A percentile compares a stretch with the other conserved stretches of the same genome.
Conservation (phyloP, 257 asterid genomes). For the Avicennia marina region DNA sequence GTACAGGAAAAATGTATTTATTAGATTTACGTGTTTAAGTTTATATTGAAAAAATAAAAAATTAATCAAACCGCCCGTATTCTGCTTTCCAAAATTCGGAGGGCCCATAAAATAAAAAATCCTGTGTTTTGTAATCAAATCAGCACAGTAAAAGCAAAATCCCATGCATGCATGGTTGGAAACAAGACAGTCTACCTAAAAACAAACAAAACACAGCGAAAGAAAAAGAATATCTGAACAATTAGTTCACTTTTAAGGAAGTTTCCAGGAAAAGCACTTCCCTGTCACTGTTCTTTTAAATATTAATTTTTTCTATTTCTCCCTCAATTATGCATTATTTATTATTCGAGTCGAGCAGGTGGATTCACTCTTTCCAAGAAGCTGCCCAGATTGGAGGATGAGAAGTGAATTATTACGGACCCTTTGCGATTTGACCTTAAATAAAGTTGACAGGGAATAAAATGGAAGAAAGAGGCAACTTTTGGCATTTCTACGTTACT, state of each 20-base stretch:
- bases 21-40: too few relatives aligned
- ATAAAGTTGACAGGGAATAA: too few relatives aligned
- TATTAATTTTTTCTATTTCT: background rate
- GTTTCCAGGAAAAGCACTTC: constrained; percentile 2
- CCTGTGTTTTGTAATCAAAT: too few relatives aligned
- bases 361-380: constrained; percentile 16
- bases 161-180: background rate
- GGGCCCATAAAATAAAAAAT: constrained; percentile 27
- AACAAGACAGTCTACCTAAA: background rate
- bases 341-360: constrained; percentile 20
- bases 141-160: background rate
- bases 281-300: background rate
- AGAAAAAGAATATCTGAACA: background rate
- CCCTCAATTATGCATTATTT: background rate
- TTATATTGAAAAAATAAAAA: too few relatives aligned
- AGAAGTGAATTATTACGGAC: background rate
- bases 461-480: background rate
- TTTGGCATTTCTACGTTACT: background rate
- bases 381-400: constrained; percentile 12
- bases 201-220: too few relatives aligned
- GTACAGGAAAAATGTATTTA: too few relatives aligned
- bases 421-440: too few relatives aligned
- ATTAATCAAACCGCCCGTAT: too few relatives aligned
- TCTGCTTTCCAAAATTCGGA: background rate
- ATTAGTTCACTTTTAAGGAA: background rate